A percentile compares a stretch with the other conserved stretches of the same genome.
These are phyloP conservation scores for Deuterostichococcus epilithicus DNA, from an alignment of 139 green algal genomes.

Conservation along the genomic window DNA sequence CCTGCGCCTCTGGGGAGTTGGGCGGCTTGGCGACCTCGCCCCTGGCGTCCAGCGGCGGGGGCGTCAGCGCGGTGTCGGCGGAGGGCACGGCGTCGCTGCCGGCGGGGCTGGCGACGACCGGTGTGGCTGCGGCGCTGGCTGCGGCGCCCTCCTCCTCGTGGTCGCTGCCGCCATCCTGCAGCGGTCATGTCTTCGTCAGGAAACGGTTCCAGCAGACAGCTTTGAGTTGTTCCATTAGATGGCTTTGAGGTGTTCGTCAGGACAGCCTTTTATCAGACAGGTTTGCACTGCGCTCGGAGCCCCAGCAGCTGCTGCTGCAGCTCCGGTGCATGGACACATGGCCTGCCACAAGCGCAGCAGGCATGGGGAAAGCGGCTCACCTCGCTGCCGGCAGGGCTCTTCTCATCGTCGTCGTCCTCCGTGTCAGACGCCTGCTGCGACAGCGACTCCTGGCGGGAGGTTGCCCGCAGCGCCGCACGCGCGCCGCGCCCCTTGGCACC, in stretches of 20 bases:
- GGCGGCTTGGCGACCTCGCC: not conserved
- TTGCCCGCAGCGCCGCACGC: not conserved
- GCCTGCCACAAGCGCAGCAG: not conserved
- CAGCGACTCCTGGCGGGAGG: not conserved
- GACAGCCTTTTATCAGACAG: no score
- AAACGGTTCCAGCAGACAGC: not conserved
- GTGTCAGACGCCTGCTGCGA: conserved; percentile 1
- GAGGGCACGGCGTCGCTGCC: not conserved
- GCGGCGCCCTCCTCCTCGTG: not conserved
- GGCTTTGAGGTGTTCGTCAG: no score
- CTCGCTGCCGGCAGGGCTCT: not conserved
- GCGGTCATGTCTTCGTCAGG: no score
- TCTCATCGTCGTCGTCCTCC: not conserved
- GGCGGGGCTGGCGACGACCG: not conserved
- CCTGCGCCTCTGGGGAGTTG: no score
- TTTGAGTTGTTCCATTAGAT: no score
- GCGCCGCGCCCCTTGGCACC: not conserved
- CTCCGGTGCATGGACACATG: no score
- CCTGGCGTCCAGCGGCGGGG: not conserved
- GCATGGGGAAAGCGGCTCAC: not conserved
- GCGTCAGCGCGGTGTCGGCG: not conserved
- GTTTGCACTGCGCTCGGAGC: no score
- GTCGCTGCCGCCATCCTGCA: not conserved
- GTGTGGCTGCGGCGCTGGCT: not conserved
- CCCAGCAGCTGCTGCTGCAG: no score